phyloP scores from a whole-genome alignment of 1,284 basidiomycete species.

The Microbotryum violaceum region DNA sequence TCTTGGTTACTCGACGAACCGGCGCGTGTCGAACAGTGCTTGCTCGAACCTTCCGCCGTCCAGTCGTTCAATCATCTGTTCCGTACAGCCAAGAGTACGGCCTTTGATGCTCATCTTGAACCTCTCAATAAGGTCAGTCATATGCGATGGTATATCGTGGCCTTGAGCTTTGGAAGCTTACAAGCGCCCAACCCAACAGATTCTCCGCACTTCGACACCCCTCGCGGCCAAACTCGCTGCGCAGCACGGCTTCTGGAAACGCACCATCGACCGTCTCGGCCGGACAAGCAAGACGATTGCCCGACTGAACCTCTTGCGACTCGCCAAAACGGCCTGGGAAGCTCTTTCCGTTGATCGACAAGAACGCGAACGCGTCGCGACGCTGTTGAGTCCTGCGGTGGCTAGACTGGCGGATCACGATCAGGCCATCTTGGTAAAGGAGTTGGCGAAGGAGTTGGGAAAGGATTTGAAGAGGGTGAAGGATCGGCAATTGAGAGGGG shows the following conservation, averaged over 20 bases:
- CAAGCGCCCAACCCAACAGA: conserved; percentile 43
- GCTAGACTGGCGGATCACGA: conserved; percentile 70
- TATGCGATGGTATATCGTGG: background rate
- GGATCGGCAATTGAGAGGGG: background rate
- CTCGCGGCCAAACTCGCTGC: conserved; percentile 65
- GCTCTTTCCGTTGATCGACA: conserved; percentile 52
- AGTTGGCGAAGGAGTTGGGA: conserved; percentile 68
- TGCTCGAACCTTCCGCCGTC: conserved; percentile 61
- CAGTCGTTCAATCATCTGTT: conserved; percentile 75
- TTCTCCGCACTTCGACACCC: conserved; percentile 68
- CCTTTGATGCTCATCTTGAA: conserved; percentile 90
- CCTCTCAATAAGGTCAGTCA: conserved; percentile 46
- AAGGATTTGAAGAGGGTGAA: conserved; percentile 19
- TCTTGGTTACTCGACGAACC: conserved; percentile 96
- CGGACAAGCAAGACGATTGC: conserved; percentile 71
- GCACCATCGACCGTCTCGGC: conserved; percentile 74
- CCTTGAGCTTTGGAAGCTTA: background rate
- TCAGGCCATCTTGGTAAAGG: conserved; percentile 78
- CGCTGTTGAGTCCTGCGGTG: conserved; percentile 67
- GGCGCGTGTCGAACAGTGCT: conserved; percentile 79
- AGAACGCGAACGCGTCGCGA: conserved; percentile 69
- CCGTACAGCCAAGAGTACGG: conserved; percentile 76
- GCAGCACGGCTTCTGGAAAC: conserved; percentile 73
- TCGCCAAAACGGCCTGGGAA: conserved; percentile 79
- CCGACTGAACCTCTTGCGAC: conserved; percentile 76